Conservation (phyloP, 495 filamentous ascomycete species). For the Lasiosphaeriaceae sp. region DNA sequence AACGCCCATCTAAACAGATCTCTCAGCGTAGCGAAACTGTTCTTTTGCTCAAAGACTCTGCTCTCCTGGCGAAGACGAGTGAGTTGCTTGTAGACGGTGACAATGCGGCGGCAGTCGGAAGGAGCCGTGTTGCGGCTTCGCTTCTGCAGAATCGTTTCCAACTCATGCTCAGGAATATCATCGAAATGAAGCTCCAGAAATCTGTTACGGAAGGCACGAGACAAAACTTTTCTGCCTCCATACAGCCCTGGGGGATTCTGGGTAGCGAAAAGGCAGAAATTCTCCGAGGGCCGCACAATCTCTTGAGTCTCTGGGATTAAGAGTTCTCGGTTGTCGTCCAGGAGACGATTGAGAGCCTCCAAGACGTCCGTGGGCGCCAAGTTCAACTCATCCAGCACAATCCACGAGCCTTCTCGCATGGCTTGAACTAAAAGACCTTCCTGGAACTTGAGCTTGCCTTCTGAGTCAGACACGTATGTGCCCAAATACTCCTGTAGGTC, state of each 20-base stretch:
- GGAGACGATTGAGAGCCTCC: conserved; percentile 87
- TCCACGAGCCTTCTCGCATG: conserved; percentile 90
- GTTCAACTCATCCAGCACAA: conserved; percentile 96
- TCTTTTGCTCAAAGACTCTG: conserved; percentile 92
- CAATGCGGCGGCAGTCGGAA: conserved; percentile 85
- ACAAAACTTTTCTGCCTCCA: conserved; percentile 88
- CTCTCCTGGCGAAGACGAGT: conserved; percentile 83
- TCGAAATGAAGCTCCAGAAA: conserved; percentile 98
- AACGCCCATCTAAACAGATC: conserved; percentile 98
- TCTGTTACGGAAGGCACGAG: conserved; percentile 90
- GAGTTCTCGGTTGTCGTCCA: conserved; percentile 97
- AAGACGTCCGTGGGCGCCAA: conserved; percentile 93
- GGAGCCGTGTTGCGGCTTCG: conserved; percentile 81
- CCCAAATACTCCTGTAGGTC: conserved; percentile 98
- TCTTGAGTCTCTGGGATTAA: conserved; percentile 97
- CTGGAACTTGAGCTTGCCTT: conserved; percentile 82
- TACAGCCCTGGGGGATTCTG: conserved; percentile 97
- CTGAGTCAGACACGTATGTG: conserved; percentile 80
- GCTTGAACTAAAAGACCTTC: conserved; percentile 94
- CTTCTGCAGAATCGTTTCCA: conserved; percentile 88
- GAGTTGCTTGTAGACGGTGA: conserved; percentile 89
- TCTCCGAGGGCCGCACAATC: conserved; percentile 79
- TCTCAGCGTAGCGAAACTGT: conserved; percentile 92
- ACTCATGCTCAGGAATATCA: conserved; percentile 92
- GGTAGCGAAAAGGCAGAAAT: conserved; percentile 99